A percentile compares a stretch with the other conserved stretches of the same genome.
These are phyloP conservation scores for Kwoniella bestiolae DNA, from an alignment of 768 basidiomycete genomes.

Conservation along the genomic window DNA sequence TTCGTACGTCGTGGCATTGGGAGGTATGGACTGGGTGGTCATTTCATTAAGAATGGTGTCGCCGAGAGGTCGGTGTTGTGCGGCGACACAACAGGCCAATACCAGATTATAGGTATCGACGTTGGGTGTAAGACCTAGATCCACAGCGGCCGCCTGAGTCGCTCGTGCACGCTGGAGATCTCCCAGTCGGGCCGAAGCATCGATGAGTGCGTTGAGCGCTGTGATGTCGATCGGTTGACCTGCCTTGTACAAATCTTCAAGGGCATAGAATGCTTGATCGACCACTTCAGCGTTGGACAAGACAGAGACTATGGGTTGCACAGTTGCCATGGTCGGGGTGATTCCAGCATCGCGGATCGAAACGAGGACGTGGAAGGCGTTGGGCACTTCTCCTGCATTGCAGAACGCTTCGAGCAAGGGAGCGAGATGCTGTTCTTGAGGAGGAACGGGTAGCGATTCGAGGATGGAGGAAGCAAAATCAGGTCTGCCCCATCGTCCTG, in stretches of 20 bases:
- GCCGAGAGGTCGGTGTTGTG: conserved; percentile 69
- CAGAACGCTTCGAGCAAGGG: conserved; percentile 76
- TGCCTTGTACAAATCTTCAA: conserved; percentile 67
- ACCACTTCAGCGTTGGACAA: conserved; percentile 63
- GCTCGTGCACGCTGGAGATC: conserved; percentile 79
- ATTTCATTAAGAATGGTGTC: conserved; percentile 71
- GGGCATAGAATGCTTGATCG: conserved; percentile 68
- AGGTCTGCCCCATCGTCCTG: conserved; percentile 72
- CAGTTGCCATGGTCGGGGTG: conserved; percentile 63
- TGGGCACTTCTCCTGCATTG: conserved; percentile 64
- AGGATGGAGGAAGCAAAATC: conserved; percentile 72
- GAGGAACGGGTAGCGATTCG: conserved; percentile 63
- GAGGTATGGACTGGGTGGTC: conserved; percentile 62
- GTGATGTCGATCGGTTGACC: conserved; percentile 64
- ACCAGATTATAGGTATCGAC: conserved; percentile 72
- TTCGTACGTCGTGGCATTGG: conserved; percentile 69
- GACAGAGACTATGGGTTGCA: conserved; percentile 63
- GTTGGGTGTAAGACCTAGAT: conserved; percentile 66
- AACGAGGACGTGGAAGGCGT: conserved; percentile 67
- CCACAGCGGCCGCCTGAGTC: conserved; percentile 69
- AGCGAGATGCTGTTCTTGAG: conserved; percentile 75
- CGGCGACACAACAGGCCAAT: conserved; percentile 67
- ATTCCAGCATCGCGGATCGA: conserved; percentile 66
- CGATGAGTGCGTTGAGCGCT: conserved; percentile 70
- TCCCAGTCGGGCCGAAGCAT: conserved; percentile 65